phyloP scores from a whole-genome alignment of 1,139 yeast species.

The Entelexis paramagnoliae region DNA sequence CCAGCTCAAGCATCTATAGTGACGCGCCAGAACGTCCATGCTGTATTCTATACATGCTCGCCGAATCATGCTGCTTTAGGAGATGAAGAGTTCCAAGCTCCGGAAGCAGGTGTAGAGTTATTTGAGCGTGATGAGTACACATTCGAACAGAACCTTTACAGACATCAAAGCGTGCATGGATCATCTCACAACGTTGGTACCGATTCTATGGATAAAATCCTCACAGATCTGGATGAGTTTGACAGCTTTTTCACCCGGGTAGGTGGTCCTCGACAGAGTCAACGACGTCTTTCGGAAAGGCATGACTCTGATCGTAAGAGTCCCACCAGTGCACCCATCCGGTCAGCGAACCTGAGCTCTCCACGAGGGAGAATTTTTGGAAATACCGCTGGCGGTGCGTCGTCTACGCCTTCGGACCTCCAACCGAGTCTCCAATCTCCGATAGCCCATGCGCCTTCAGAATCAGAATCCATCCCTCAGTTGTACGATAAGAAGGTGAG shows the following conservation, averaged over 20 bases:
- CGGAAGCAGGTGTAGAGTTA: constrained; percentile 26
- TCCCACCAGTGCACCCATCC: background rate
- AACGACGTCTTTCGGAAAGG: background rate
- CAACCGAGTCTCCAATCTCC: background rate
- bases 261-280: constrained; percentile 28
- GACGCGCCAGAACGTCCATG: constrained; percentile 86
- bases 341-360: background rate
- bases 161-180: constrained; percentile 14
- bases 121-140: constrained; percentile 46
- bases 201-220: constrained; percentile 80
- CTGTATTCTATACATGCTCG: constrained; percentile 64
- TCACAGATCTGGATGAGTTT: constrained; percentile 91
- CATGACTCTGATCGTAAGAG: background rate
- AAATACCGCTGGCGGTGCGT: background rate
- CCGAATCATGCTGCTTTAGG: constrained; percentile 34
- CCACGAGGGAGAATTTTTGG: background rate
- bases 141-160: constrained; percentile 17
- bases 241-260: constrained; percentile 84
- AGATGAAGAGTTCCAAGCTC: constrained; percentile 26
- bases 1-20: constrained; percentile 82
- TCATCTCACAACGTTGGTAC: constrained; percentile 20
- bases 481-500: constrained; percentile 73
- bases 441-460: constrained; percentile 18
- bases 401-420: background rate
- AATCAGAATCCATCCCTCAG: constrained; percentile 50